Percentiles rank a stretch among this genome's conserved stretches.
These are phyloP conservation scores for Irpex sp. DNA, from an alignment of 1,284 basidiomycete species.

Conservation along the genomic window DNA sequence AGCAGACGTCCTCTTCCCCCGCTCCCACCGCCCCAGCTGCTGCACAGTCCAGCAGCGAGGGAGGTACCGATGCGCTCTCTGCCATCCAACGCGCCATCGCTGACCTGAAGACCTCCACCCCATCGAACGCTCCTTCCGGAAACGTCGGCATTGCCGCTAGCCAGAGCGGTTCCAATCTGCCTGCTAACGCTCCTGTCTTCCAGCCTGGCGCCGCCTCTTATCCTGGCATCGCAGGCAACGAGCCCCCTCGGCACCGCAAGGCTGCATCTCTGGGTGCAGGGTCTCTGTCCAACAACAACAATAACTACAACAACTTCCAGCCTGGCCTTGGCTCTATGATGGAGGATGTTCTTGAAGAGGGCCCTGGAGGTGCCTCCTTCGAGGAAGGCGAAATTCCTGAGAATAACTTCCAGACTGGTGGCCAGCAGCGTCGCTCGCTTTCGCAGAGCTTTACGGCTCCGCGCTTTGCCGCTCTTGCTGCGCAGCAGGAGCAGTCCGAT, in stretches of 20 bases:
- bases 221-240: slow-evolving; percentile 39
- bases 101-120: slow-evolving; percentile 73
- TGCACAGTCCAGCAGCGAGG: slow-evolving; percentile 36
- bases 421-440: slow-evolving; percentile 66
- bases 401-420: slow-evolving; percentile 39
- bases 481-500: slow-evolving; percentile 68
- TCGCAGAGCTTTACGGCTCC: slow-evolving; percentile 82
- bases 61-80: slow-evolving; percentile 63
- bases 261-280: slow-evolving; percentile 66
- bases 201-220: slow-evolving; percentile 60
- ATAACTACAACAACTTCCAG: slow-evolving; percentile 63
- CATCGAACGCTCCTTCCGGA: slow-evolving; percentile 32
- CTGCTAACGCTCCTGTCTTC: slow-evolving; percentile 63
- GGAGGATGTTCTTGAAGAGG: slow-evolving; percentile 60
- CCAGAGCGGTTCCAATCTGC: slow-evolving; percentile 46
- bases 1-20: slow-evolving; percentile 38
- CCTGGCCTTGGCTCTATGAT: slow-evolving; percentile 77
- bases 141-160: slow-evolving; percentile 39
- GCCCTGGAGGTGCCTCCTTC: slow-evolving; percentile 40
- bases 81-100: slow-evolving; percentile 79
- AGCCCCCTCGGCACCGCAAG: slow-evolving; percentile 69
- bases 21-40: slow-evolving; percentile 44
- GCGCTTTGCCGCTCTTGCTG: slow-evolving; percentile 80
- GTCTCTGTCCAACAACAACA: slow-evolving; percentile 52
- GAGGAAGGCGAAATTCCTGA: slow-evolving; percentile 79